phyloP scores from a whole-genome alignment of 2,329 filamentous ascomycete species.

The Xylaria multiplex region DNA sequence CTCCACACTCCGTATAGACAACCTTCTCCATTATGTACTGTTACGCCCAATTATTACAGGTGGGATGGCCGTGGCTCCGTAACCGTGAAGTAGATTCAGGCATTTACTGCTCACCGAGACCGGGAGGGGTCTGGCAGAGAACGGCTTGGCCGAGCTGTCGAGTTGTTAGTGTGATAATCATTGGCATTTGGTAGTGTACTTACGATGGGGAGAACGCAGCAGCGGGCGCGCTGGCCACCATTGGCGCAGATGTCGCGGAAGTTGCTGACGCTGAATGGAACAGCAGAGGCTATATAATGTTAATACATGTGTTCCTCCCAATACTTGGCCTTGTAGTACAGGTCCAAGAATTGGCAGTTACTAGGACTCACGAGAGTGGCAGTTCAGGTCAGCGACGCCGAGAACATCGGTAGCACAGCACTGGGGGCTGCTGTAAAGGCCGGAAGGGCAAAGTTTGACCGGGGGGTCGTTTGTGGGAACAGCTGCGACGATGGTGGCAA shows the following conservation, averaged over 20 bases:
- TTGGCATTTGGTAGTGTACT: constrained; percentile 12
- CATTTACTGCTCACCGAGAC: constrained; percentile 39
- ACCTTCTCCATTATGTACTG: constrained; percentile 9
- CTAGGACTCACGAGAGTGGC: constrained; percentile 56
- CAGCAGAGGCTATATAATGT: constrained; percentile 49
- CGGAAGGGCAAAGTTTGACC: too few relatives aligned
- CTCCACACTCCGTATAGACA: background rate
- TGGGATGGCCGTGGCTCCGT: background rate
- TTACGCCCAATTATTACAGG: constrained; percentile 4
- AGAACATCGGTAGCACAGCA: constrained; percentile 73
- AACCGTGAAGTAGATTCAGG: background rate
- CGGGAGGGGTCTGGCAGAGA: constrained; percentile 49
- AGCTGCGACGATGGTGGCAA: constrained; percentile 43
- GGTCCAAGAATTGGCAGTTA: too few relatives aligned
- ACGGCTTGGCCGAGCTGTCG: constrained; percentile 47
- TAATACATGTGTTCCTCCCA: too few relatives aligned
- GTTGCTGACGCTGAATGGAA: constrained; percentile 53
- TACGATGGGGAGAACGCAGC: constrained; percentile 61
- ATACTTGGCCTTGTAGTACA: too few relatives aligned
- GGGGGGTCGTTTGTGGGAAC: too few relatives aligned
- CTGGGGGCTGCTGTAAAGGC: too few relatives aligned
- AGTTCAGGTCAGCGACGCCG: constrained; percentile 55
- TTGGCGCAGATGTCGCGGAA: constrained; percentile 58
- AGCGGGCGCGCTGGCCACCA: constrained; percentile 60
- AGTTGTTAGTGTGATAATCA: constrained; percentile 2